These are phyloP conservation scores for Aureobasidium sp. DNA, from an alignment of 2,329 filamentous ascomycete genomes.

Conservation along the genomic window DNA sequence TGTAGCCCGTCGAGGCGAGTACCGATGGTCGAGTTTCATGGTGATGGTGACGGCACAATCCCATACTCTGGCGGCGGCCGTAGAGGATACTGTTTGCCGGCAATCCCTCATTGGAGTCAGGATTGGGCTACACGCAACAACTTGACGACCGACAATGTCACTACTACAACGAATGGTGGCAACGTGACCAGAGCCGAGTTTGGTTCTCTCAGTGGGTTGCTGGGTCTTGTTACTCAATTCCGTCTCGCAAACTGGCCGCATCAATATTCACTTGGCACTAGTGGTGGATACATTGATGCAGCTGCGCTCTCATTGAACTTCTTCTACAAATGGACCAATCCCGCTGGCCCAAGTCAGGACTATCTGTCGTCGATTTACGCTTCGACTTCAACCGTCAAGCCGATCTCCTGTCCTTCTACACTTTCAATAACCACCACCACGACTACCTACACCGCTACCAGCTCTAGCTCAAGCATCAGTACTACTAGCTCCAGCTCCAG, in stretches of 20 bases:
- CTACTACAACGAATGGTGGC: conserved; percentile 19
- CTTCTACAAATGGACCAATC: conserved; percentile 22
- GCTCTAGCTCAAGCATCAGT: background rate
- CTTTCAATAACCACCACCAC: background rate
- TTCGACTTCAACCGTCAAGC: background rate
- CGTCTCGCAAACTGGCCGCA: conserved; percentile 31
- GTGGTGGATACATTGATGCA: conserved; percentile 19
- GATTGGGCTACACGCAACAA: conserved; percentile 32
- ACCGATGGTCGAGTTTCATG: conserved; percentile 38
- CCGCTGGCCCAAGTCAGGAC: conserved; percentile 6
- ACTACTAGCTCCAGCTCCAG: background rate
- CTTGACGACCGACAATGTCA: conserved; percentile 24
- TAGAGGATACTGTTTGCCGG: conserved; percentile 22
- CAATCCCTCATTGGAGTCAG: conserved; percentile 27
- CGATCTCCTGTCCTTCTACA: background rate
- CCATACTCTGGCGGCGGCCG: conserved; percentile 30
- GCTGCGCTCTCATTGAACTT: conserved; percentile 23
- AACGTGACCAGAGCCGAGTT: conserved; percentile 26
- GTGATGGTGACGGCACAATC: conserved; percentile 32
- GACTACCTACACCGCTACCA: background rate
- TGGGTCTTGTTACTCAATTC: conserved; percentile 32
- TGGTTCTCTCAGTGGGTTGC: conserved; percentile 23
- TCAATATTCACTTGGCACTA: conserved; percentile 30
- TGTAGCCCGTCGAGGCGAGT: conserved; percentile 25
- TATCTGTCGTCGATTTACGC: conserved; percentile 1